Evolutionary conservation across 2,329 filamentous ascomycete species (phyloP), one percentile per base, ranked within the genome.

Genomic region (Arthrobotrys iridis): DNA sequence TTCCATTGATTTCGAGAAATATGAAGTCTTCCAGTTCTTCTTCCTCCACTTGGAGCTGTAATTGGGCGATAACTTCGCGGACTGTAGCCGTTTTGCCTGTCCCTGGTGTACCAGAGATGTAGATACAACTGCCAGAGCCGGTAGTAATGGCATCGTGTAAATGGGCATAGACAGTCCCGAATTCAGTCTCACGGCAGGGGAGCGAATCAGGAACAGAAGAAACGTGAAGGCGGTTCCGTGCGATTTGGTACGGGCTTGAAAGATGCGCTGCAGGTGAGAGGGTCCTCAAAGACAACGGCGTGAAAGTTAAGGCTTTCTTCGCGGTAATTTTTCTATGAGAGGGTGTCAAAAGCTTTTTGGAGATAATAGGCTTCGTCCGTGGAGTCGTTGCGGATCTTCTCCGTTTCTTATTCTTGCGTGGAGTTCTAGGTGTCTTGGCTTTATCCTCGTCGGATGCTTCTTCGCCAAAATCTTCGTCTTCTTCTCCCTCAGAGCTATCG

Each of bases 1-100:
- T 98, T 78, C 95, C 96, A 82, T 99, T 99, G 83, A 99, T 98
- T 82, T 99, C 95, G 77, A 99, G 93, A 79, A 99, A 99, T 72
- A 97, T 96, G 82, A 99, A 99, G 81, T 98, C 94, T 80, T 99
- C 95, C 43, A 99, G 86, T 82, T 98, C 94, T 80, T 99, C 95
- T 5, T 90, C 89, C 52, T 88, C 86, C 0, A 98, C 95, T 0
- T 93, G 89, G n/a, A 90, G 88, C 79, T 98, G 94, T 6, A 99
- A 86, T 76, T 93, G 91, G 3, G 91, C 89, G 13, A 99, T 91
- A 0, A 98, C 95, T 82, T 99, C 95, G 52, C 95, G 91, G 7
- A 99, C 95, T 0, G 96, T 99, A 10, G 95, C 95, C 0, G 95
- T 99, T 82, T 99, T 99, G 28, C 95, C 95, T 0, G 95, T 99